Evolutionary conservation across 768 basidiomycete species (phyloP).

Genomic region (Trametes punicea): DNA sequence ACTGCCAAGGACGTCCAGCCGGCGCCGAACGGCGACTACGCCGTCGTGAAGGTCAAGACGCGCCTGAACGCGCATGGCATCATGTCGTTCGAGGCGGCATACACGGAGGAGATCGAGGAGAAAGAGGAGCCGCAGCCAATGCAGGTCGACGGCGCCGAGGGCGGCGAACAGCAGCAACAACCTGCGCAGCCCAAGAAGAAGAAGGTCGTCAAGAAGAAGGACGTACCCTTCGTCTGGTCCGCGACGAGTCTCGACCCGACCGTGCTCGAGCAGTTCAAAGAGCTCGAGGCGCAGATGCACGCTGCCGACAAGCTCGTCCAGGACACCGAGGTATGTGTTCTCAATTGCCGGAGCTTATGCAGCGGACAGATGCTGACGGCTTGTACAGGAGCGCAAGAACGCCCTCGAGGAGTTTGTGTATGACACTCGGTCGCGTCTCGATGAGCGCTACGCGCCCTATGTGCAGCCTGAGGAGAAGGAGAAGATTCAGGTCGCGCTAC

Average conservation of each 20-base stretch:
- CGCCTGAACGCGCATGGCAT: slow-evolving; percentile 84
- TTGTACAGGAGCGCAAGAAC: slow-evolving; percentile 89
- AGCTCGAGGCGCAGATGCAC: slow-evolving; percentile 87
- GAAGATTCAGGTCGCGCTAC: slow-evolving; percentile 64
- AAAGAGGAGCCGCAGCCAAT: slow-evolving; percentile 65
- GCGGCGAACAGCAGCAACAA: slow-evolving; percentile 32
- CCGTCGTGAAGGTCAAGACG: slow-evolving; percentile 88
- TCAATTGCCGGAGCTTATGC: background rate
- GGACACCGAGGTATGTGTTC: slow-evolving; percentile 83
- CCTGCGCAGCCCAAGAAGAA: slow-evolving; percentile 87
- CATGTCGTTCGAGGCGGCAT: slow-evolving; percentile 81
- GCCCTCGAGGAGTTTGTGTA: slow-evolving; percentile 99
- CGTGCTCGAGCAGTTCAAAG: slow-evolving; percentile 61
- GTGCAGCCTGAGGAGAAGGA: slow-evolving; percentile 76
- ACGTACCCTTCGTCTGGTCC: slow-evolving; percentile 68
- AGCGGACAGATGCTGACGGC: slow-evolving; percentile 3
- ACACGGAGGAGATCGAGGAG: slow-evolving; percentile 81
- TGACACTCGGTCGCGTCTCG: slow-evolving; percentile 90
- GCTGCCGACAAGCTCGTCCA: slow-evolving; percentile 91
- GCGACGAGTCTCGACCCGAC: slow-evolving; percentile 63
- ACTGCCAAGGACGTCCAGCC: slow-evolving; percentile 78
- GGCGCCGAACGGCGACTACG: slow-evolving; percentile 65
- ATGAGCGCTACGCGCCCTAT: slow-evolving; percentile 78
- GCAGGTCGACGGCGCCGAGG: slow-evolving; percentile 51
- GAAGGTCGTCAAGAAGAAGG: slow-evolving; percentile 78